Conservation (phyloP, 2,329 filamentous ascomycete genomes). For the Dothiorella sarmentorum region DNA sequence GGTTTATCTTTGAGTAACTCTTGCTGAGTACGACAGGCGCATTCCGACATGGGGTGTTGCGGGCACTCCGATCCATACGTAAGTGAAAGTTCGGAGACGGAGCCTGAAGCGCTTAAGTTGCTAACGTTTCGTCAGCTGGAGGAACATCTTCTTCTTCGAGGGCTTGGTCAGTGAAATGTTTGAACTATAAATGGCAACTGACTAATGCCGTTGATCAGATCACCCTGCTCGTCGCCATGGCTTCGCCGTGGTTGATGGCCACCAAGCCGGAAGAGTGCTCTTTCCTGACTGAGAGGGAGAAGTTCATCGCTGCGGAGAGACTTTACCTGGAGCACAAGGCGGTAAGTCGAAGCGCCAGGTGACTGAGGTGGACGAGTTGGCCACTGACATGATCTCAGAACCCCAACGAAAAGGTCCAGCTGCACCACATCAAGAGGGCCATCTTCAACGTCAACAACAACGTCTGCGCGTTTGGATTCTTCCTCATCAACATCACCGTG, state of each 20-base stretch:
- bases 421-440: slow-evolving; percentile 49
- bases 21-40: slow-evolving; percentile 25
- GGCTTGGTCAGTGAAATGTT: slow-evolving; percentile 50
- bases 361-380: slow-evolving; percentile 12
- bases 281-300: slow-evolving; percentile 53
- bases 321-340: slow-evolving; percentile 47
- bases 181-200: no score
- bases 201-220: not conserved
- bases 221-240: slow-evolving; percentile 35
- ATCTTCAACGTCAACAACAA: slow-evolving; percentile 58
- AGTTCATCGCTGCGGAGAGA: slow-evolving; percentile 52
- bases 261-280: slow-evolving; percentile 47
- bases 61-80: slow-evolving; percentile 44
- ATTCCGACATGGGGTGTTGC: slow-evolving; percentile 53
- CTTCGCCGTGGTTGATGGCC: slow-evolving; percentile 53
- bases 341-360: not conserved
- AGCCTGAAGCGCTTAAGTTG: no score
- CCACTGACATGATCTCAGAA: slow-evolving; percentile 26
- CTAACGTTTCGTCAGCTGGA: slow-evolving; percentile 44
- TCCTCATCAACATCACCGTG: slow-evolving; percentile 60
- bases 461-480: slow-evolving; percentile 57
- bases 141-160: slow-evolving; percentile 63
- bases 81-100: slow-evolving; percentile 25
- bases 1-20: slow-evolving; percentile 4
- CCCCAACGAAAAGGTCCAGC: no score